Conservation (phyloP, 192 early-diverging fungal genomes). For the Linnemannia zychae region DNA sequence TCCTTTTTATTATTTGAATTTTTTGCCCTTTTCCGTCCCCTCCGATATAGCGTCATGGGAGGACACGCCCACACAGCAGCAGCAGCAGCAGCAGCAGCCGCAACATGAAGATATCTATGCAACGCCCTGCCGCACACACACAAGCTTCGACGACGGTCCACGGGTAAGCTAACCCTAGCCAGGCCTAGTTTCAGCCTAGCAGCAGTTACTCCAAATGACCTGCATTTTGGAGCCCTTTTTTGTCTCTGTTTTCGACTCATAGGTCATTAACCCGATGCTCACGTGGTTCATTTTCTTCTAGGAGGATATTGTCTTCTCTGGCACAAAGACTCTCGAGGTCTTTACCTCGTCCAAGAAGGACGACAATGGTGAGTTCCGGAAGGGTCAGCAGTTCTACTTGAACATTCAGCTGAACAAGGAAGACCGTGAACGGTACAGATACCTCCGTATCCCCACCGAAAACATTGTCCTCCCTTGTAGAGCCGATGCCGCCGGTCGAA, state of each 20-base stretch:
- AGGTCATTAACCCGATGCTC: not conserved
- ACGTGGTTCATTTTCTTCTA: not conserved
- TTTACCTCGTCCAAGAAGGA: constrained; percentile 56
- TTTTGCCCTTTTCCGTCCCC: not conserved
- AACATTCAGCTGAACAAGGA: constrained; percentile 47
- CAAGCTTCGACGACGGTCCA: constrained; percentile 45
- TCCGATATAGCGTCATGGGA: constrained; percentile 45
- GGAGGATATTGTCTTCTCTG: constrained; percentile 28
- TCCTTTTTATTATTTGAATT: not conserved
- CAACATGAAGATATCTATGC: constrained; percentile 38
- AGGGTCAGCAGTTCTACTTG: constrained; percentile 56
- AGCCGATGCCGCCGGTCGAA: constrained; percentile 35
- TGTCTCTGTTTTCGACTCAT: not conserved
- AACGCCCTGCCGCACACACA: constrained; percentile 46
- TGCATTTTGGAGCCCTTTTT: too few relatives aligned
- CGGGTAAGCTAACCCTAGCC: constrained; percentile 28
- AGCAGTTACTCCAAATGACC: too few relatives aligned
- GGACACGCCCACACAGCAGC: constrained; percentile 21
- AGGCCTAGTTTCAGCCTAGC: not conserved
- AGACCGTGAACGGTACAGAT: constrained; percentile 40
- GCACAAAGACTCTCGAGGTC: constrained; percentile 39
- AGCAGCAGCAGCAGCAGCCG: constrained; percentile 18
- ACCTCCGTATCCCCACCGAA: constrained; percentile 49
- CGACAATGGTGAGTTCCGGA: constrained; percentile 55
- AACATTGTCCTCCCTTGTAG: constrained; percentile 55